A percentile compares a stretch with the other conserved stretches of the same genome.
Evolutionary conservation across 2,329 filamentous ascomycete species (phyloP).

Genomic region (Aureobasidium sp.): DNA sequence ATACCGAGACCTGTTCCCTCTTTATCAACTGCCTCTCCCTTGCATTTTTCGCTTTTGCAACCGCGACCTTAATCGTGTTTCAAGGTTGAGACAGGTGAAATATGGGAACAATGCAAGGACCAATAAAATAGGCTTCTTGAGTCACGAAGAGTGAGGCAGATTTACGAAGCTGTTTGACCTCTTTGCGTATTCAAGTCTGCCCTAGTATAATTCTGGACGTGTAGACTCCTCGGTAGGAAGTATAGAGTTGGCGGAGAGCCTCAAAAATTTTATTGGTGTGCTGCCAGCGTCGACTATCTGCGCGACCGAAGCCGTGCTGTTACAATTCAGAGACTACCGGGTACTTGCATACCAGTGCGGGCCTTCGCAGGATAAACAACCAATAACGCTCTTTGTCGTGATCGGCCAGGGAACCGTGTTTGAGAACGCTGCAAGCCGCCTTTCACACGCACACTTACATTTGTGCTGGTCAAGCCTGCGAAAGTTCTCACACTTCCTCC

Average conservation of each 20-base stretch:
- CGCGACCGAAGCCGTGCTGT: no score
- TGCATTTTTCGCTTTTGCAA: not conserved
- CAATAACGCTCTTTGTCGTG: not conserved
- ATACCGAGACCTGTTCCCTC: not conserved
- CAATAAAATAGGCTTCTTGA: not conserved
- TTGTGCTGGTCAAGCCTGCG: not conserved
- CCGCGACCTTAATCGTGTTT: not conserved
- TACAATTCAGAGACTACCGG: not conserved
- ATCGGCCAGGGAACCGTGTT: not conserved
- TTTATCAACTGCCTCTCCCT: not conserved
- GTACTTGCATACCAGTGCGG: not conserved
- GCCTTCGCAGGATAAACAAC: not conserved
- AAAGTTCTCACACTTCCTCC: not conserved
- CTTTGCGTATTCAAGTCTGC: no score
- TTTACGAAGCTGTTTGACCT: no score
- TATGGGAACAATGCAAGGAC: not conserved
- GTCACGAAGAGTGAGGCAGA: not conserved
- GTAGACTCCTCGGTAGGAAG: no score
- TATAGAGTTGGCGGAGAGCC: no score
- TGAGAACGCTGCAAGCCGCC: no score
- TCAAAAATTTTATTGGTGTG: no score
- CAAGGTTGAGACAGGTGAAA: not conserved
- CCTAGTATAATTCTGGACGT: no score
- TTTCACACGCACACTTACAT: not conserved
- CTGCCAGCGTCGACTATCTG: no score